Conservation (phyloP, 306 rosid species). For the Vigna hirtella region DNA sequence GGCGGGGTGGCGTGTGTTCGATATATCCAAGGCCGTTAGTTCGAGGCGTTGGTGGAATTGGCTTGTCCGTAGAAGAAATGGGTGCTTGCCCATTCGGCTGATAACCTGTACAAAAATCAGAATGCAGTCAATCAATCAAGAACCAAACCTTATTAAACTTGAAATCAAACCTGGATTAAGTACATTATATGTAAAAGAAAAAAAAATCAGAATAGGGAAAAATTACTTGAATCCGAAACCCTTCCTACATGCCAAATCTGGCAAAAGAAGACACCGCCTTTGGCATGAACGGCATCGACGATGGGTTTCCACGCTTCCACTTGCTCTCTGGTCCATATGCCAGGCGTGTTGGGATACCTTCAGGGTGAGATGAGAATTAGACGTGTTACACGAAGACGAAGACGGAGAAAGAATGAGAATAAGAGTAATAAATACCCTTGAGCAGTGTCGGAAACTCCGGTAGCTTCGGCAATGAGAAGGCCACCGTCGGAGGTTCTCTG, state of each 20-base stretch:
- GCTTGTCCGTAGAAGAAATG: conserved; percentile 68
- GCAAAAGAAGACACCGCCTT: conserved; percentile 63
- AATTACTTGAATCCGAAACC: conserved; percentile 37
- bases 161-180: too few species aligned
- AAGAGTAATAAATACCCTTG: too few species aligned
- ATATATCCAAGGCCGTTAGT: conserved; percentile 43
- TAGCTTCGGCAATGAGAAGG: conserved; percentile 47
- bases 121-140: not conserved
- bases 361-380: too few species aligned
- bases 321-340: conserved; percentile 68
- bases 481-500: conserved; percentile 58
- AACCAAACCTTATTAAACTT: too few species aligned
- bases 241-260: conserved; percentile 68
- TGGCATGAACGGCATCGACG: conserved; percentile 65
- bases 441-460: conserved; percentile 39
- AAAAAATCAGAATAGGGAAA: not conserved
- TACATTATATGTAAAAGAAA: too few species aligned
- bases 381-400: too few species aligned
- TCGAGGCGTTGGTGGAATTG: conserved; percentile 42
- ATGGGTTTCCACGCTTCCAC: conserved; percentile 63
- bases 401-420: too few species aligned
- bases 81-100: conserved; percentile 62
- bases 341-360: conserved; percentile 46
- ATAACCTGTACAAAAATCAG: conserved; percentile 49
- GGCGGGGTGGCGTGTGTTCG: conserved; percentile 63